Percentiles rank a stretch among this genome's conserved stretches.
These are phyloP conservation scores for Amylostereum areolatum DNA, from an alignment of 1,284 basidiomycete genomes.

Conservation along the genomic window DNA sequence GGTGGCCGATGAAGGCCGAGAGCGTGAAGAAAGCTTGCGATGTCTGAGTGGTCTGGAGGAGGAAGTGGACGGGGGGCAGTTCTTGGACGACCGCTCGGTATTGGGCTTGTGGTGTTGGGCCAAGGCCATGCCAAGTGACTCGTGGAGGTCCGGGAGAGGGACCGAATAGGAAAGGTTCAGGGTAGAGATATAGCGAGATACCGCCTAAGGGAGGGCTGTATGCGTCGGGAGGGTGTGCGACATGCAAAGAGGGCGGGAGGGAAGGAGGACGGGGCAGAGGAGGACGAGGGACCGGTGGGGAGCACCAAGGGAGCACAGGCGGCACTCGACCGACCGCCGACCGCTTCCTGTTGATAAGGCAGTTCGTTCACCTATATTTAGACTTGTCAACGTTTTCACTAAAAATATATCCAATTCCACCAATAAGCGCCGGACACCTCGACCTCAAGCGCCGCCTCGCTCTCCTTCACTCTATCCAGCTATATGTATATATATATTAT, in stretches of 20 bases:
- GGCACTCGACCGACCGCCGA: slow-evolving; percentile 8
- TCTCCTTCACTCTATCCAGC: not conserved
- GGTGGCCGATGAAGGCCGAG: slow-evolving; percentile 33
- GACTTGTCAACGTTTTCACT: not conserved
- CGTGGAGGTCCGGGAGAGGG: too few species aligned
- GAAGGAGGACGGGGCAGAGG: slow-evolving; percentile 5
- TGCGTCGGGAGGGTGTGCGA: too few species aligned
- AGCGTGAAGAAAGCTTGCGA: slow-evolving; percentile 1
- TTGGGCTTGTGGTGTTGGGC: slow-evolving; percentile 4
- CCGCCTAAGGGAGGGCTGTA: too few species aligned
- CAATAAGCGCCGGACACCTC: not conserved
- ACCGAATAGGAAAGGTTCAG: too few species aligned
- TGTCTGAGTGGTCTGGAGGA: slow-evolving; percentile 6
- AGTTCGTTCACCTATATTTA: slow-evolving; percentile 5
- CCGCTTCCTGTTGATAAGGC: too few species aligned
- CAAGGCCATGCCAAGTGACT: too few species aligned
- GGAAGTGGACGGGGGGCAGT: slow-evolving; percentile 2
- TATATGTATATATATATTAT: not conserved
- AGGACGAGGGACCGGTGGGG: slow-evolving; percentile 11
- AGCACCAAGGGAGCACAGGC: slow-evolving; percentile 2
- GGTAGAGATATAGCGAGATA: too few species aligned
- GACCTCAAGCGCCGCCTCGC: not conserved
- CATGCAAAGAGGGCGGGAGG: not conserved
- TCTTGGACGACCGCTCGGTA: not conserved
- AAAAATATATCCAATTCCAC: slow-evolving; percentile 1